Evolutionary conservation across 768 basidiomycete species (phyloP), one percentile per base, ranked within the genome.

Genomic region (Lentinula raphanica): DNA sequence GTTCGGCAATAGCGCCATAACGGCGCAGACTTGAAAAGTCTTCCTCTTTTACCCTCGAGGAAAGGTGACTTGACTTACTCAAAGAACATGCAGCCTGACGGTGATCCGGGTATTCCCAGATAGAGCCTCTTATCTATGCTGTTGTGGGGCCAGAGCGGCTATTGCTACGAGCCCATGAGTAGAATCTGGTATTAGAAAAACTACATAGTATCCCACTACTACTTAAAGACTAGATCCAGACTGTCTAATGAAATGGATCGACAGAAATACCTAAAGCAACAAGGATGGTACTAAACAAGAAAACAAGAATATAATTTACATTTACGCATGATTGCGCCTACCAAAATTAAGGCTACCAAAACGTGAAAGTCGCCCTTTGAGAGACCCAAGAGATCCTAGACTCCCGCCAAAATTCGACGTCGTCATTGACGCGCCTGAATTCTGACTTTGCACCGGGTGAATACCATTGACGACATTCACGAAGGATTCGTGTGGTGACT

Each of bases 261-360:
- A 35, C 38, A 54, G 58, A 45, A 49, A 61, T 57, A 61, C 58
- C 38, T 54, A 56, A 46, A 50, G 54, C 49, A 59, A 42, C 46
- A 64, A 55, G n/a, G n/a, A n/a, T n/a, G n/a, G n/a, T n/a, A n/a
- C n/a, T n/a, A 61, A 59, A 61, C n/a, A 42, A 39, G 15, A 54
- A 12, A 9, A 21, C 9, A 54, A 8, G 21, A 45, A 35, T 13
- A 35, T 13, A 35, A 35, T 7, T 35, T 35, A 23, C n/a, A n/a
- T n/a, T 31, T 56, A 56, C 13, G 54, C 28, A 21, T 56, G 25
- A 49, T 57, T 49, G 39, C 80, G 77, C 49, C 86, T 77, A 28
- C 85, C 85, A 68, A 88, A 87, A 61, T 76, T 86, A 17, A 91
- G 72, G 66, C 87, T 90, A 21, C 89, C 88, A 59, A 92, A 85